Evolutionary conservation across 257 asterid genomes (phyloP).

Genomic region (Jacaranda copaia): DNA sequence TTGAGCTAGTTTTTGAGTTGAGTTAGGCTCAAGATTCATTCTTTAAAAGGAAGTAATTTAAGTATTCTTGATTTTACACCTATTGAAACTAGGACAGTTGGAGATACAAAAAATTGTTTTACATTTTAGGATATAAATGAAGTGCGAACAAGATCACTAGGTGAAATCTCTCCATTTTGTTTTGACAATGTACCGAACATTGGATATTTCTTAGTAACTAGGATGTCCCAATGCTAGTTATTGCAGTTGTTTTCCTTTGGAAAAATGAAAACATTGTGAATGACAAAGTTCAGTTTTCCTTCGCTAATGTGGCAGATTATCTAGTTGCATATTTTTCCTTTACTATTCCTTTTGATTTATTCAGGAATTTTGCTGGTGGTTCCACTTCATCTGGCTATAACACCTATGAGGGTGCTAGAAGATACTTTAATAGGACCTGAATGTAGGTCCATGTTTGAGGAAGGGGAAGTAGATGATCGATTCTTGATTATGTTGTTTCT

Average conservation of each 20-base stretch:
- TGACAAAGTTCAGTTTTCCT: conserved; percentile 14
- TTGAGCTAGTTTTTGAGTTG: too few relatives aligned
- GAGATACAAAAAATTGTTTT: too few relatives aligned
- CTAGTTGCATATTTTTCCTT: conserved; percentile 12
- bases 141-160: neutral
- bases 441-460: conserved; percentile 79
- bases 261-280: neutral
- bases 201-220: neutral
- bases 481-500: conserved; percentile 83
- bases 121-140: neutral
- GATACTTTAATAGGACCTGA: conserved; percentile 91
- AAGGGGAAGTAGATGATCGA: conserved; percentile 85
- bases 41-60: neutral
- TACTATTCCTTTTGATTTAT: neutral
- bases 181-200: neutral
- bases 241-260: neutral
- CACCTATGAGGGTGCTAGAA: conserved; percentile 92
- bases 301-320: conserved; percentile 15
- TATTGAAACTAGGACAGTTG: neutral
- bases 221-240: conserved; percentile 13
- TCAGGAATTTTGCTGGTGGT: conserved; percentile 74
- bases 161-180: neutral
- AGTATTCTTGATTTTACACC: neutral
- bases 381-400: conserved; percentile 87
- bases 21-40: too few relatives aligned